Evolutionary conservation across 495 filamentous ascomycete species (phyloP), one percentile per base, ranked within the genome.

Genomic region (Filosporella fistucella): DNA sequence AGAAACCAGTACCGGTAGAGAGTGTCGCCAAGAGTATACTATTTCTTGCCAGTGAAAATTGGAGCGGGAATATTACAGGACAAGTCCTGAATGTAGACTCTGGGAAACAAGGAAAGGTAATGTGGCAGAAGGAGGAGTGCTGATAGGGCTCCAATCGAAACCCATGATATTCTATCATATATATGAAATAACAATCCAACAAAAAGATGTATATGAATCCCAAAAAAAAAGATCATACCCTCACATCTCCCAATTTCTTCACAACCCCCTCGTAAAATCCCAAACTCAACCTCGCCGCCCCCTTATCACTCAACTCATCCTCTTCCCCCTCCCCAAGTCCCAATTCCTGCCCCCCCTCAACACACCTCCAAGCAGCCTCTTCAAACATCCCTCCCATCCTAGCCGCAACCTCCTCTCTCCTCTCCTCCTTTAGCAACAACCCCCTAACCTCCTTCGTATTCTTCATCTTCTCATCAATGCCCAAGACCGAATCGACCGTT

Each of bases 81-180:
- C 66, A 69, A 41, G 35, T 68, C 1, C 40, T 72, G 14, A 64
- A 64, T 25, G 63, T 72, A 16, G 68, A 72, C 56, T 60, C 45
- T 4, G 68, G 69, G 12, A 72, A 72, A 52, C 60, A 59, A 41
- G 68, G 69, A 3, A 68, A 64, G 30, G 55, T 72, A 1, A 59
- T 66, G 50, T 69, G 63, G 63, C 58, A 51, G 8, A 62, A 60
- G 46, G 59, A 63, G 17, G 61, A 69, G 29, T 57, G 35, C 33
- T 49, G 62, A n/a, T 42, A 10, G 28, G 11, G 16, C 12, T n/a
- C 33, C n/a, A n/a, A n/a, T n/a, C n/a, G n/a, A n/a, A n/a, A n/a
- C n/a, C n/a, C n/a, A n/a, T n/a, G n/a, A n/a, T n/a, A n/a, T n/a
- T n/a, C n/a, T n/a, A n/a, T n/a, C n/a, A n/a, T n/a, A n/a, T n/a